A percentile compares a stretch with the other conserved stretches of the same genome.
phyloP scores from a whole-genome alignment of 2,329 filamentous ascomycete genomes.

The Diaporthe humulicola region DNA sequence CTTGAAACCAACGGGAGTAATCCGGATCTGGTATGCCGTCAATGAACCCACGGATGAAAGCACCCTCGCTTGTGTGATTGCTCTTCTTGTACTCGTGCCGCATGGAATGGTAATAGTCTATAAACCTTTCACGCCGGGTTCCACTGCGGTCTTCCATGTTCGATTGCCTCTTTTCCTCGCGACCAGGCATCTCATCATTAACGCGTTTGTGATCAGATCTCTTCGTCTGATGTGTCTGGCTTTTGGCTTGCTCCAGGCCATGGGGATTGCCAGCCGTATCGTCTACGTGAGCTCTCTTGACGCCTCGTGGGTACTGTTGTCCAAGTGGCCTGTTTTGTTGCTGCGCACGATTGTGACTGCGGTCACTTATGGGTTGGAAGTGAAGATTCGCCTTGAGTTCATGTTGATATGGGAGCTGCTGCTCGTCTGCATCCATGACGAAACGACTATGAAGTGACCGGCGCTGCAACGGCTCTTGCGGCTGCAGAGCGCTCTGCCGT shows the following conservation, averaged over 20 bases:
- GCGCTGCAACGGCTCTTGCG: not conserved
- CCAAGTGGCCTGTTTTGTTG: not conserved
- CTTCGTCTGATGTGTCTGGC: not conserved
- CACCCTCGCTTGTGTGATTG: not conserved
- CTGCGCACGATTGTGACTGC: not conserved
- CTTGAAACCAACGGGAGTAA: conserved; percentile 42
- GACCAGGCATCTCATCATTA: not conserved
- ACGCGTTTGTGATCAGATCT: not conserved
- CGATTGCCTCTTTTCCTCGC: not conserved
- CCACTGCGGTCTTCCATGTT: no score
- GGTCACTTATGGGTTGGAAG: no score
- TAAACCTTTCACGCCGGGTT: conserved; percentile 27
- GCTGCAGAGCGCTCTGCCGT: not conserved
- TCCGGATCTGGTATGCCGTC: conserved; percentile 40
- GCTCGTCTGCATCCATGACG: not conserved
- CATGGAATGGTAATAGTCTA: conserved; percentile 36
- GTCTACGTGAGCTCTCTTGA: not conserved
- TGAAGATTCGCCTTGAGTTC: not conserved
- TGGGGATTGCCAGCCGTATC: not conserved
- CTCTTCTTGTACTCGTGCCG: conserved; percentile 37
- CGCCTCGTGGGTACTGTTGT: not conserved
- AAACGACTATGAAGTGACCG: not conserved
- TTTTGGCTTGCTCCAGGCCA: not conserved
- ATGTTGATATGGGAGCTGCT: not conserved
- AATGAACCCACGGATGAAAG: conserved; percentile 45